Conservation (phyloP, 805 yeast genomes). For the Metschnikowia sp. region DNA sequence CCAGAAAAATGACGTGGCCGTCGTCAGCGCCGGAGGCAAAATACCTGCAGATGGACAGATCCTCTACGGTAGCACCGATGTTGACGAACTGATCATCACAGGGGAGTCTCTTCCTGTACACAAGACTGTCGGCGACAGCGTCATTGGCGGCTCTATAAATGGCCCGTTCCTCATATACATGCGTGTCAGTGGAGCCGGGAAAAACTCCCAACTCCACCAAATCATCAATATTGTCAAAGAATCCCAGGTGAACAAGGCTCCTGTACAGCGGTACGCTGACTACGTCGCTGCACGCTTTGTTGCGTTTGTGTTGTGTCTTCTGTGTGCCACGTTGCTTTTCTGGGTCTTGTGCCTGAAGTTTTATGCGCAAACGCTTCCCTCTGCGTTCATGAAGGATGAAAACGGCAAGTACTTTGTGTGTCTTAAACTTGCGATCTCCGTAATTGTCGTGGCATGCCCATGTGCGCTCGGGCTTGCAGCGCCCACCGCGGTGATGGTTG, state of each 20-base stretch:
- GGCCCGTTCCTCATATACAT: conserved; percentile 71
- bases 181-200: conserved; percentile 68
- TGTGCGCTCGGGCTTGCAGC: conserved; percentile 97
- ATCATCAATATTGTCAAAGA: conserved; percentile 83
- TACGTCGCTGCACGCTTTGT: conserved; percentile 81
- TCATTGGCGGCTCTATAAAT: conserved; percentile 91
- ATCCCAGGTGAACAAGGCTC: conserved; percentile 86
- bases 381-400: conserved; percentile 40
- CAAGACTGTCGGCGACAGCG: conserved; percentile 56
- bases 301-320: conserved; percentile 61
- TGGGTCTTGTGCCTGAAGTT: conserved; percentile 34
- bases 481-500: conserved; percentile 99
- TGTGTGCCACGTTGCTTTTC: conserved; percentile 57
- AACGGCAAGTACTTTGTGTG: conserved; percentile 65
- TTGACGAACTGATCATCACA: conserved; percentile 86
- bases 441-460: conserved; percentile 96
- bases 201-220: conserved; percentile 80
- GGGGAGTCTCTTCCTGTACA: conserved; percentile 84
- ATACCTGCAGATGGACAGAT: conserved; percentile 91
- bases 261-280: conserved; percentile 88
- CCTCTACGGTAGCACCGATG: conserved; percentile 71
- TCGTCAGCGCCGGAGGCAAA: conserved; percentile 80
- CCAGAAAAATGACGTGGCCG: conserved; percentile 72
- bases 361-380: conserved; percentile 37
- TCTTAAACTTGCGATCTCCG: conserved; percentile 80